These are phyloP conservation scores for Blakeslea trispora DNA, from an alignment of 371 early-diverging fungal species.

Conservation along the genomic window DNA sequence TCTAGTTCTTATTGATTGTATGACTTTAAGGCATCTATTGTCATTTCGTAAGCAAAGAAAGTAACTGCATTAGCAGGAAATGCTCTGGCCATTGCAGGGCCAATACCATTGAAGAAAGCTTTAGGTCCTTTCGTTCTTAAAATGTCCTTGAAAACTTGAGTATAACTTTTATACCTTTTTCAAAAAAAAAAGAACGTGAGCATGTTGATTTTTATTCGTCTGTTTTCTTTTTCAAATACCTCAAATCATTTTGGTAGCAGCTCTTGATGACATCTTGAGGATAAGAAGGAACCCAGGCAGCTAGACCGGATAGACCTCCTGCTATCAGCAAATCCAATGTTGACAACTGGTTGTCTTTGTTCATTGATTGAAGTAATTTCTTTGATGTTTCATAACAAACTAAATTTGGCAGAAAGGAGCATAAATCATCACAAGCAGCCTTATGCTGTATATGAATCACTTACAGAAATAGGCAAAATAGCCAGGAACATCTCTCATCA, in stretches of 20 bases:
- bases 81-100: conserved; percentile 82
- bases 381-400: conserved; percentile 70
- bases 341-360: conserved; percentile 46
- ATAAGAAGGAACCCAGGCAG: conserved; percentile 84
- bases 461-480: conserved; percentile 83
- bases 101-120: conserved; percentile 77
- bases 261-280: conserved; percentile 91
- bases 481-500: conserved; percentile 80
- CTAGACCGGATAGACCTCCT: conserved; percentile 83
- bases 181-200: background rate
- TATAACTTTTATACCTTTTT: conserved; percentile 28
- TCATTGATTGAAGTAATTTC: conserved; percentile 50
- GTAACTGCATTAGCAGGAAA: conserved; percentile 91
- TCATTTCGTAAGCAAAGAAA: conserved; percentile 78
- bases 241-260: conserved; percentile 66
- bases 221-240: conserved; percentile 16
- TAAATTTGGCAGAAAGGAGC: conserved; percentile 11
- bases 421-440: background rate
- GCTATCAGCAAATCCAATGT: conserved; percentile 71
- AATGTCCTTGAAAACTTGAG: conserved; percentile 47
- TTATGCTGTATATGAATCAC: background rate
- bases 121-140: conserved; percentile 39
- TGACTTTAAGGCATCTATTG: conserved; percentile 55
- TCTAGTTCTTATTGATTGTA: background rate
- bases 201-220: background rate